These are phyloP conservation scores for Chenopodium suecicum DNA, from an alignment of 148 eudicot genomes.

Conservation along the genomic window DNA sequence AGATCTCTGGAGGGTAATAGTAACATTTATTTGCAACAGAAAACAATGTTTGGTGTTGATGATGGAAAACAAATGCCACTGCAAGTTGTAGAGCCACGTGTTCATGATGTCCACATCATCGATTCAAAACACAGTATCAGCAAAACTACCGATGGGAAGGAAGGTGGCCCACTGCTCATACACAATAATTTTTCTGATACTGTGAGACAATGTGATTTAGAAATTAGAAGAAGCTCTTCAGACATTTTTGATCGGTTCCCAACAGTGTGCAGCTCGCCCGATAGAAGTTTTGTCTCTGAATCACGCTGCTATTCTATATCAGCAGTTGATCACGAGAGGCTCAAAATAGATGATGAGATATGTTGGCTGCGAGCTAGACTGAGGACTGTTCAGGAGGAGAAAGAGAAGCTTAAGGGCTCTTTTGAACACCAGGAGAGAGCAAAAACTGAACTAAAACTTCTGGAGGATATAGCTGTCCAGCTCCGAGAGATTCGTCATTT, in stretches of 20 bases:
- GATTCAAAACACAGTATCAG: constrained; percentile 28
- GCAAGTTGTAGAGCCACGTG: constrained; percentile 36
- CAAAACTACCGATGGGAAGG: constrained; percentile 19
- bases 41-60: constrained; percentile 15
- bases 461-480: constrained; percentile 71
- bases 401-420: constrained; percentile 60
- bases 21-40: constrained; percentile 17
- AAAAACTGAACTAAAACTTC: constrained; percentile 58
- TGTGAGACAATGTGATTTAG: constrained; percentile 16
- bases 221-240: constrained; percentile 40
- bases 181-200: constrained; percentile 18
- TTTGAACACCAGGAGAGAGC: constrained; percentile 61
- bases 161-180: constrained; percentile 12
- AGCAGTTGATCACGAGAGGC: constrained; percentile 63
- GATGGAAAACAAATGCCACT: constrained; percentile 20
- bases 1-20: constrained; percentile 19
- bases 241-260: constrained; percentile 42
- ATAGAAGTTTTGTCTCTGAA: constrained; percentile 30
- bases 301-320: constrained; percentile 53
- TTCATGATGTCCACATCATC: constrained; percentile 77
- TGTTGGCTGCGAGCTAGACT: constrained; percentile 65
- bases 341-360: constrained; percentile 67
- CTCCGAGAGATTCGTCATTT: constrained; percentile 63
- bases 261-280: constrained; percentile 36
- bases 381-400: constrained; percentile 69